Evolutionary conservation across 768 basidiomycete genomes (phyloP).

Genomic region (Pleurotus giganteus): DNA sequence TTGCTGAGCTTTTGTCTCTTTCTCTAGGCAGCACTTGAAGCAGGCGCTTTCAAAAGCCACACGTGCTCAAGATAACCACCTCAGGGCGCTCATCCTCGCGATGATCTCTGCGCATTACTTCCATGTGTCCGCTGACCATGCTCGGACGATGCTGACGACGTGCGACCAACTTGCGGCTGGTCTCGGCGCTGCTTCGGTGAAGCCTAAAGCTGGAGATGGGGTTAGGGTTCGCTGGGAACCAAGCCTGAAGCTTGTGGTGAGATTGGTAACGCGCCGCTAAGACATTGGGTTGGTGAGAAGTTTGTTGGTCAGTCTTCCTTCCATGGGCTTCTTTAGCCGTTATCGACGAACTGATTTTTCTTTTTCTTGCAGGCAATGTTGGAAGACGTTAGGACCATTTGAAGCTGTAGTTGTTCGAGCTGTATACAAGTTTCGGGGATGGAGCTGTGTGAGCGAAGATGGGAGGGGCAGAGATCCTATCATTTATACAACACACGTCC

Average conservation of each 20-base stretch:
- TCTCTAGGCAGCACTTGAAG: conserved; percentile 53
- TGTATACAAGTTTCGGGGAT: too few species aligned
- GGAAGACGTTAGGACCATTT: too few species aligned
- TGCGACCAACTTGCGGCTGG: conserved; percentile 73
- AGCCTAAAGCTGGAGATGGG: conserved; percentile 15
- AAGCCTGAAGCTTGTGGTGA: conserved; percentile 16
- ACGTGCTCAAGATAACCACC: conserved; percentile 63
- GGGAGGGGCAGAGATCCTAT: too few species aligned
- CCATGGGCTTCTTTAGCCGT: too few species aligned
- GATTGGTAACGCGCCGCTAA: conserved; percentile 61
- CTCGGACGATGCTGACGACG: conserved; percentile 60
- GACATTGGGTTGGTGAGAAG: conserved; percentile 73
- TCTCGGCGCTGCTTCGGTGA: conserved; percentile 46
- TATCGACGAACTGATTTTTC: too few species aligned
- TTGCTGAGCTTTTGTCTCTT: conserved; percentile 7
- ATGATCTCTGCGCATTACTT: conserved; percentile 70
- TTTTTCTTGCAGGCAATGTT: too few species aligned
- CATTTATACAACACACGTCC: too few species aligned
- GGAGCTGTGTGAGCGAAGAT: neutral
- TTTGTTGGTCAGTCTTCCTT: conserved; percentile 61
- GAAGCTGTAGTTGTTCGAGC: too few species aligned
- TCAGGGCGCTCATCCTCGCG: conserved; percentile 68
- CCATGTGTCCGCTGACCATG: conserved; percentile 69
- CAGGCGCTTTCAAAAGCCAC: conserved; percentile 57
- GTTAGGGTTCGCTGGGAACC: conserved; percentile 3